Base-by-base conservation (phyloP, 345 rosid species). In the Garcia nutans region DNA sequence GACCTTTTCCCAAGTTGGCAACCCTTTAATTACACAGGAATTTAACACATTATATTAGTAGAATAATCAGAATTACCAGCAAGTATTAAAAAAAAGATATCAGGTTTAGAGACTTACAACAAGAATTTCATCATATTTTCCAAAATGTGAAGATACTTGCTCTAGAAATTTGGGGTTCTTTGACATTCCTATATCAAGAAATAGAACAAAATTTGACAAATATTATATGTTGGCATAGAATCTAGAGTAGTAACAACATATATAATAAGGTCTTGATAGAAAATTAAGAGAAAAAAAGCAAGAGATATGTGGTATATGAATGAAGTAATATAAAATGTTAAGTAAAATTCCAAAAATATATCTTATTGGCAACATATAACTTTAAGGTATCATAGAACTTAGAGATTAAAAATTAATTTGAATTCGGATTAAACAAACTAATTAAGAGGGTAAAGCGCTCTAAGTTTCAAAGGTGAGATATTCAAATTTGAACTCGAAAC, bases 1-100 rank as follows among this genome's bases (percentile, higher is more conserved):
- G 97, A 95, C 67, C 84, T 82, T 62, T 89, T 77, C 75, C 99
- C 97, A 31, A 73, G 71, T 72, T 95, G 94, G 72, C 97, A 93
- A 45, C 99, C 97, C 97, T 95, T 82, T 58, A 37, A 54, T 47
- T 10, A 66, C 12, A 58, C 65, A 62, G 12, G 22, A 78, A 58
- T 31, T 63, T n/a, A 56, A 31, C n/a, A 26, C 68, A 77, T 22
- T 9, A 59, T 17, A 52, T 8, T 58, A 20, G 44, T 19, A 56
- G 26, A 50, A 41, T 50, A 26, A 15, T 7, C 22, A 69, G 8
- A 24, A 70, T 3, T n/a, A 44, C 55, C 17, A 47, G 49, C 10
- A 22, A 57, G 22, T 28, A 28, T n/a, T 12, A 37, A 6, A 10
- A 37, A 50, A 24, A 16, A 41, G 54, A 57, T 8, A 15, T 41